These are phyloP conservation scores for Lasiodiplodia citricola DNA, from an alignment of 2,329 filamentous ascomycete genomes.

Conservation along the genomic window DNA sequence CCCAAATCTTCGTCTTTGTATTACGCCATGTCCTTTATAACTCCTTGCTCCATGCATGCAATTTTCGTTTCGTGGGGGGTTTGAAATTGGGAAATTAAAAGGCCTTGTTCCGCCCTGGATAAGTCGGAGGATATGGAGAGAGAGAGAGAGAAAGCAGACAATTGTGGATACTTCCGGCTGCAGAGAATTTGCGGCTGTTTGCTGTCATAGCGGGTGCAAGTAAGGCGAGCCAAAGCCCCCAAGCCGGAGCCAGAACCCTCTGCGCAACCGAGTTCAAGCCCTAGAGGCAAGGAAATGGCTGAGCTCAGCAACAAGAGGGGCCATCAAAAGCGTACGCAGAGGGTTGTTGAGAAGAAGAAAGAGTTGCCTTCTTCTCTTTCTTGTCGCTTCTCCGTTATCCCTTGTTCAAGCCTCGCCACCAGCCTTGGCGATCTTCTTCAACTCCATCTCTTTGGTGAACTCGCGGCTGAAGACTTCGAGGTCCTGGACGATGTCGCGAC, in stretches of 20 bases:
- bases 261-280: not conserved
- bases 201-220: not conserved
- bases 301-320: not conserved
- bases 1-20: not conserved
- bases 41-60: constrained; percentile 15
- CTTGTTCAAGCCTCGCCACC: constrained; percentile 25
- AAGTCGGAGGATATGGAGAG: not conserved
- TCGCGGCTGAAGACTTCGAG: constrained; percentile 81
- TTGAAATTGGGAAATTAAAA: not conserved
- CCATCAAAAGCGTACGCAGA: not conserved
- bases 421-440: constrained; percentile 74
- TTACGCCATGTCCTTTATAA: not conserved
- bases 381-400: not conserved
- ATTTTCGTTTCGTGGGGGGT: not conserved
- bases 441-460: constrained; percentile 90
- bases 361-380: not conserved
- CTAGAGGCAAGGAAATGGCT: not conserved
- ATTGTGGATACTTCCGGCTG: not conserved
- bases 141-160: not conserved
- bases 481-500: constrained; percentile 80
- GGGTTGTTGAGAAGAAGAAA: not conserved
- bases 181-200: not conserved
- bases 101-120: not conserved
- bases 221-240: not conserved
- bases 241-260: not conserved